Base-by-base conservation (phyloP, 805 yeast species). In the Candida incommunis region DNA sequence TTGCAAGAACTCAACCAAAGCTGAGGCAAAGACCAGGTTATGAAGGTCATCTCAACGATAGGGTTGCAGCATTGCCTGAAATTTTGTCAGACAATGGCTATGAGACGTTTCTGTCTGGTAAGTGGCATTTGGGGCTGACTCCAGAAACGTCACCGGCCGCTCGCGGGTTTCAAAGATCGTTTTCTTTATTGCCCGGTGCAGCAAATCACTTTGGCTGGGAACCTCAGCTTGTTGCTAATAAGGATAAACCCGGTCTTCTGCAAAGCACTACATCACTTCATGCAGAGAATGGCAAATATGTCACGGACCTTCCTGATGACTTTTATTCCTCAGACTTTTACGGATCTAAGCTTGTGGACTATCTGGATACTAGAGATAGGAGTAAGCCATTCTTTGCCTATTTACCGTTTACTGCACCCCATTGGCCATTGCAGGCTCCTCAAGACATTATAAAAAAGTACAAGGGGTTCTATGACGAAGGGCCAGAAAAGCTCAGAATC, bases 361-460 rank as follows among this genome's bases (percentile, higher is more conserved):
- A 58, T 40, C 53, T 70, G 45, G 35, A 48, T 4, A 23, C 26
- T 11, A 44, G 23, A 5, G 50, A 7, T 52, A 58, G 20, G 3
- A 71, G 61, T n/a, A 60, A 71, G 51, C 81, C 81, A 7, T 76
- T 72, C 49, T 71, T 75, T 46, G 75, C 76, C 2, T 57, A 64
- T 22, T 59, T 76, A 46, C 76, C 80, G 4, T 75, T 72, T 51
- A 74, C 80, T 3, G 81, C 82, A 1, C 82, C 81, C 2, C 81
- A 76, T 54, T 76, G 82, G 81, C 82, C 82, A 9, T 66, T 68
- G 52, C 81, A 76, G 56, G 81, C 81, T 1, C 79, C 79, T 3
- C 57, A 57, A 42, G 71, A 70, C 3, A 54, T 63, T 4, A 63
- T 74, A 43, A 65, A 58, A 3, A 72, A 74, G 47, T 73, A 76